A percentile compares a stretch with the other conserved stretches of the same genome.
These are phyloP conservation scores for Bretschneidera sinensis DNA, from an alignment of 345 rosid genomes.

Conservation along the genomic window DNA sequence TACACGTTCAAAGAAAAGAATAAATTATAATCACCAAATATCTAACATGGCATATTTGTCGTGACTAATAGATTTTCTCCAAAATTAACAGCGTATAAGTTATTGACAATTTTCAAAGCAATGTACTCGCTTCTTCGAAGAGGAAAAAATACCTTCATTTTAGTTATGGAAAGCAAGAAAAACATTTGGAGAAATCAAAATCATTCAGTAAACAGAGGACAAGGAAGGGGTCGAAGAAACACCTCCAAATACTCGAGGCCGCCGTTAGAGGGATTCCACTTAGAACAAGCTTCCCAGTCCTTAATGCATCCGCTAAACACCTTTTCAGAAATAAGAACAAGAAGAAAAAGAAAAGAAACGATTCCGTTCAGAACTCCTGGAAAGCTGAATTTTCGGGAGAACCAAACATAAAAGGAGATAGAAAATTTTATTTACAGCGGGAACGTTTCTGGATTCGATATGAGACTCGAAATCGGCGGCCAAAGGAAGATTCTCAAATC, in stretches of 20 bases:
- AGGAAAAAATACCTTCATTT: too few species aligned
- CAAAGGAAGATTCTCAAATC: constrained; percentile 46
- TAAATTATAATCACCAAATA: neutral
- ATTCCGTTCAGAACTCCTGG: neutral
- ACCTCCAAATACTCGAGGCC: constrained; percentile 87
- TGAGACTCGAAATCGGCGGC: constrained; percentile 46
- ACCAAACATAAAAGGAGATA: neutral
- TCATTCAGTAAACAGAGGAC: neutral
- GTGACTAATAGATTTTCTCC: neutral
- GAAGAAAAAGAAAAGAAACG: neutral
- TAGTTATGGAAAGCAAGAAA: neutral
- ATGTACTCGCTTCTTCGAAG: too few species aligned
- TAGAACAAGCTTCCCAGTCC: constrained; percentile 57
- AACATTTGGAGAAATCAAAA: neutral
- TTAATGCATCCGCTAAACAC: constrained; percentile 53
- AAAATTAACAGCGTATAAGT: too few species aligned
- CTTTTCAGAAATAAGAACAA: constrained; percentile 18
- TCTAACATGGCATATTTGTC: neutral
- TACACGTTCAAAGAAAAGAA: too few species aligned
- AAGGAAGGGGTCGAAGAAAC: constrained; percentile 1
- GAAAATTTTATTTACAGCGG: constrained; percentile 38
- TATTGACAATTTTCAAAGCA: too few species aligned
- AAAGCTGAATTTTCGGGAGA: neutral
- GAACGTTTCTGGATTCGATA: constrained; percentile 63
- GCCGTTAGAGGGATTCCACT: constrained; percentile 63